Base-by-base conservation (phyloP, 139 green algal genomes). In the Coelastrella sp. region DNA sequence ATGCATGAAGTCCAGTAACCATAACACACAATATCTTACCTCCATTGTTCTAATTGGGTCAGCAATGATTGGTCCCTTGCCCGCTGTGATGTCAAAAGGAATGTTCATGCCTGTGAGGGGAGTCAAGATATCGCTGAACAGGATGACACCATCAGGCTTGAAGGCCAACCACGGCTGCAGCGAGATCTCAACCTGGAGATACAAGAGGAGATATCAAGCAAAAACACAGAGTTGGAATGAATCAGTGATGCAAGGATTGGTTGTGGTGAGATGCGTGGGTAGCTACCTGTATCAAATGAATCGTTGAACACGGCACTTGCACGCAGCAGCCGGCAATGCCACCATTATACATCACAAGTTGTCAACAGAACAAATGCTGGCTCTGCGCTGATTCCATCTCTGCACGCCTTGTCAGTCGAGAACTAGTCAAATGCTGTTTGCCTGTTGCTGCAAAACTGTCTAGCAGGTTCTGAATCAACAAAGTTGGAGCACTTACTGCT, bases 91-190 rank as follows among this genome's bases (percentile, higher is more conserved):
- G 95, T 99, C 97, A 93, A 99, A 99, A 82, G 95, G 94, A 89
- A 99, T 99, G 95, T 98, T 98, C 97, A 99, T 99, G 91, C 97
- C 97, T 20, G 96, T 88, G n/a, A 99, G 94, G n/a, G 95, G 96
- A 4, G 97, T 99, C 19, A 99, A 93, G 92, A 99, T 99, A 93
- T 99, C 97, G 54, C 94, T 97, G 94, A 99, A 99, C 65, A 99
- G 95, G 92, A 99, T 98, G 23, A 99, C 97, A 77, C 97, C 97
- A 92, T 99, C 97, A 57, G 97, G 97, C 90, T 96, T 95, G 95
- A 99, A 99, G 0, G 96, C 97, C 71, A 94, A 91, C 97, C 97
- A 99, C 2, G 97, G 97, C 95, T 99, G 97, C 89, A 99, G 94
- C 0, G 96, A 97, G 60, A 99, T 95, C 92, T 99, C 97, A 10